Percentiles rank a stretch among this genome's conserved stretches.
Conservation (phyloP, 441 rosid genomes). For the Euphorbia corollata region DNA sequence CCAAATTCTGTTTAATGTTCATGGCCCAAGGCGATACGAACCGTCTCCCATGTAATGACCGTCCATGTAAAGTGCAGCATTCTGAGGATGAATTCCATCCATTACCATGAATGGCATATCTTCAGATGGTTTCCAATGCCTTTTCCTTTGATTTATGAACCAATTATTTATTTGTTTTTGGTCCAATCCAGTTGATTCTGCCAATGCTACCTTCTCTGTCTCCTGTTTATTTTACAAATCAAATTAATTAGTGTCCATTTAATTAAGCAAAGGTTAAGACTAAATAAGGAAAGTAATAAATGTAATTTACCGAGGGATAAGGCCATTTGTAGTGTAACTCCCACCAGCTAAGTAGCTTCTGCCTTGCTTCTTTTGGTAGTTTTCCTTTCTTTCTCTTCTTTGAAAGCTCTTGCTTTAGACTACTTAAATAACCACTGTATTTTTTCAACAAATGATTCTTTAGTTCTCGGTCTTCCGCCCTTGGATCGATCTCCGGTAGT, state of each 20-base stretch:
- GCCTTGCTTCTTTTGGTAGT: constrained; percentile 95
- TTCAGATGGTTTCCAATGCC: constrained; percentile 99
- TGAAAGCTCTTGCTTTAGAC: constrained; percentile 89
- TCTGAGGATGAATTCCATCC: constrained; percentile 86
- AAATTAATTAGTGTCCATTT: background rate
- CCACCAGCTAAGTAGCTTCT: constrained; percentile 97
- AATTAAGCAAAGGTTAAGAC: background rate
- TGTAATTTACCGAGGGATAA: constrained; percentile 65
- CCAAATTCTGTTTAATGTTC: constrained; percentile 12
- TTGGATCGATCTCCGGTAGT: constrained; percentile 73
- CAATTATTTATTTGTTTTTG: constrained; percentile 97
- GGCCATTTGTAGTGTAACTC: constrained; percentile 99
- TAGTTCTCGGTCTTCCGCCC: constrained; percentile 81
- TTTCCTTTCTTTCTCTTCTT: constrained; percentile 98
- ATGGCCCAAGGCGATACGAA: constrained; percentile 84
- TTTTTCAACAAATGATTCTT: constrained; percentile 83
- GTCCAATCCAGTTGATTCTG: constrained; percentile 92
- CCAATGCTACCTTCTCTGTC: constrained; percentile 88
- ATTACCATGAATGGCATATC: constrained; percentile 99
- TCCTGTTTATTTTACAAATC: constrained; percentile 36
- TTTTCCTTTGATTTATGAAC: constrained; percentile 95
- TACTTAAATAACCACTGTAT: constrained; percentile 84
- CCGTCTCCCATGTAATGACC: constrained; percentile 85
- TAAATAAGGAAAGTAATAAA: background rate
- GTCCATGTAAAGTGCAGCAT: constrained; percentile 78